These are phyloP conservation scores for Trypanosoma scelopori DNA, from an alignment of 208 protist genomes.

Conservation along the genomic window DNA sequence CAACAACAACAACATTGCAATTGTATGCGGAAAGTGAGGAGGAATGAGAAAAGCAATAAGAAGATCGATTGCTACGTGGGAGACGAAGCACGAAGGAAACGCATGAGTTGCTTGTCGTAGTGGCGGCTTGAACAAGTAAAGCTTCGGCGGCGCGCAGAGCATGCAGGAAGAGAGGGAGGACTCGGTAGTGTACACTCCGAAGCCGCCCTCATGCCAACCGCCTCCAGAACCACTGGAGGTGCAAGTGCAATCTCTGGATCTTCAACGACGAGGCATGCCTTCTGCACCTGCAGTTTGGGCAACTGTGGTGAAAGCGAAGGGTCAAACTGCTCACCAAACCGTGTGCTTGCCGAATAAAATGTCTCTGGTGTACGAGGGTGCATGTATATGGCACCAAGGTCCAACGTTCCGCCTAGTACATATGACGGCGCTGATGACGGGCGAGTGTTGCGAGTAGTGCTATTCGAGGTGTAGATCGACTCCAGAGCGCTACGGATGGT, in stretches of 20 bases:
- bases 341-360: too few relatives aligned
- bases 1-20: conserved; percentile 9
- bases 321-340: not conserved
- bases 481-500: not conserved
- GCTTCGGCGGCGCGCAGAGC: too few relatives aligned
- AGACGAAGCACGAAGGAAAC: conserved; percentile 6
- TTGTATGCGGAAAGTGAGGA: too few relatives aligned
- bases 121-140: not conserved
- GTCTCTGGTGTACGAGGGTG: too few relatives aligned
- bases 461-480: too few relatives aligned
- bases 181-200: not conserved
- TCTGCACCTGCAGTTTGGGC: not conserved
- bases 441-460: too few relatives aligned
- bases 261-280: conserved; percentile 10
- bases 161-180: too few relatives aligned
- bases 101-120: conserved; percentile 17
- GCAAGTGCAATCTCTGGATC: not conserved
- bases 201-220: not conserved
- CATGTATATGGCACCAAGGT: too few relatives aligned
- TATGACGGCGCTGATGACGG: too few relatives aligned
- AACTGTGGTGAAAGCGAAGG: not conserved
- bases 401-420: too few relatives aligned
- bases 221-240: not conserved
- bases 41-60: too few relatives aligned
- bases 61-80: not conserved